Evolutionary conservation across 805 yeast genomes (phyloP).

Genomic region (Cyberlindnera mississippiensis): DNA sequence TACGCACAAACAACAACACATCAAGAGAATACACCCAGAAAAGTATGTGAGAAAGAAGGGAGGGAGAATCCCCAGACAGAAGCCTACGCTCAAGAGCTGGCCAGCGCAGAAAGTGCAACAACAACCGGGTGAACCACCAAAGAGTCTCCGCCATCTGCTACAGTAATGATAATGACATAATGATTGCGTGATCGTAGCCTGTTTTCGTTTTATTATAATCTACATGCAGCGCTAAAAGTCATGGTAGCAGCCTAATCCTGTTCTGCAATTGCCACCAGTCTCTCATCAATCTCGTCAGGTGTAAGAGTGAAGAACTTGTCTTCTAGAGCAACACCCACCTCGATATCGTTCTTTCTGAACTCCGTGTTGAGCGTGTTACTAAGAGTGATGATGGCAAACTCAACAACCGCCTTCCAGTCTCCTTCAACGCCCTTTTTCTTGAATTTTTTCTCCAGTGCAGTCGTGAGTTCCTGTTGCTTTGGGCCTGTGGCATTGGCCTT

Average conservation of each 20-base stretch:
- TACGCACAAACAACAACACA: slow-evolving; percentile 47
- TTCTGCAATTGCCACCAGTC: slow-evolving; percentile 92
- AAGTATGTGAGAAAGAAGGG: slow-evolving; percentile 44
- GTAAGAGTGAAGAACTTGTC: slow-evolving; percentile 68
- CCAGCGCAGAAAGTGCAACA: no score
- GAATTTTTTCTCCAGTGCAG: slow-evolving; percentile 84
- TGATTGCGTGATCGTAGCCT: no score
- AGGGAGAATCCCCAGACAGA: slow-evolving; percentile 27
- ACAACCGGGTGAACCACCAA: no score
- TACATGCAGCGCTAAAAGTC: not conserved
- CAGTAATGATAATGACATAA: no score
- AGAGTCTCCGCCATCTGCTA: no score
- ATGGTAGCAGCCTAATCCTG: slow-evolving; percentile 60
- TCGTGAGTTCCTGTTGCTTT: slow-evolving; percentile 92
- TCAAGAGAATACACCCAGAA: slow-evolving; percentile 42
- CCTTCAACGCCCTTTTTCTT: slow-evolving; percentile 74
- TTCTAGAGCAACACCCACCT: slow-evolving; percentile 81
- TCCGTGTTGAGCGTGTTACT: slow-evolving; percentile 88
- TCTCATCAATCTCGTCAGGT: slow-evolving; percentile 89
- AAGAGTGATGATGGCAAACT: slow-evolving; percentile 81
- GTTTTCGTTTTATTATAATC: no score
- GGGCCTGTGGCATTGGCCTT: slow-evolving; percentile 96
- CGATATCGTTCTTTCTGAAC: slow-evolving; percentile 89
- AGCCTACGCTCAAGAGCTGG: no score
- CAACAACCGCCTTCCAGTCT: slow-evolving; percentile 86